phyloP scores from a whole-genome alignment of 139 green algal species.

The Gonium pectorale region DNA sequence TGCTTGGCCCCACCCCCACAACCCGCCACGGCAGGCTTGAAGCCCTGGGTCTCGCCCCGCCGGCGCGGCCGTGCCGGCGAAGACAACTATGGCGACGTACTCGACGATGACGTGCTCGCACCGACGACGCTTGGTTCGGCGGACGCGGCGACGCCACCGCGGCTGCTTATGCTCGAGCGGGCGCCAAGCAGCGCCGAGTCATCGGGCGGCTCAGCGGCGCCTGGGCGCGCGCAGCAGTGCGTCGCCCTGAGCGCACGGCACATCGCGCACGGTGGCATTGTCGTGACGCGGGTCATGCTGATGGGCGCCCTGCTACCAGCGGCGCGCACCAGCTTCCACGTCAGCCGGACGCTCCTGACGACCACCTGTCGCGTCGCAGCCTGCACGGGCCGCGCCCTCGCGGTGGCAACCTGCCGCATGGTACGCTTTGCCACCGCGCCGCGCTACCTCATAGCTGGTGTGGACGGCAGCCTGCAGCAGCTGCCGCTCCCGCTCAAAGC shows the following conservation, averaged over 20 bases:
- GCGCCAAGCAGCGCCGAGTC: constrained; percentile 26
- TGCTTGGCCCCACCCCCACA: no score
- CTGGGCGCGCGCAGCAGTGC: not conserved
- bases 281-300: not conserved
- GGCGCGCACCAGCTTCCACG: not conserved
- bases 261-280: not conserved
- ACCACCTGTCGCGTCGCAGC: not conserved
- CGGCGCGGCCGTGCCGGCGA: not conserved
- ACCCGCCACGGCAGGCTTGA: not conserved
- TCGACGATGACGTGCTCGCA: constrained; percentile 25
- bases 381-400: not conserved
- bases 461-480: not conserved
- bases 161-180: constrained; percentile 12
- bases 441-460: not conserved
- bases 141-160: not conserved
- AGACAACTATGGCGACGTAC: not conserved
- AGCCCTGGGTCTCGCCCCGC: constrained; percentile 7
- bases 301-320: not conserved
- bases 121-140: not conserved
- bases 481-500: not conserved
- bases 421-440: not conserved
- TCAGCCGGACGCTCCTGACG: not conserved
- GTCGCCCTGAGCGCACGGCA: not conserved
- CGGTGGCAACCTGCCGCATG: not conserved
- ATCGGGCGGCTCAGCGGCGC: not conserved